These are phyloP conservation scores for Aspergillus oerlinghausenensis DNA, from an alignment of 2,329 filamentous ascomycete species.

Conservation along the genomic window DNA sequence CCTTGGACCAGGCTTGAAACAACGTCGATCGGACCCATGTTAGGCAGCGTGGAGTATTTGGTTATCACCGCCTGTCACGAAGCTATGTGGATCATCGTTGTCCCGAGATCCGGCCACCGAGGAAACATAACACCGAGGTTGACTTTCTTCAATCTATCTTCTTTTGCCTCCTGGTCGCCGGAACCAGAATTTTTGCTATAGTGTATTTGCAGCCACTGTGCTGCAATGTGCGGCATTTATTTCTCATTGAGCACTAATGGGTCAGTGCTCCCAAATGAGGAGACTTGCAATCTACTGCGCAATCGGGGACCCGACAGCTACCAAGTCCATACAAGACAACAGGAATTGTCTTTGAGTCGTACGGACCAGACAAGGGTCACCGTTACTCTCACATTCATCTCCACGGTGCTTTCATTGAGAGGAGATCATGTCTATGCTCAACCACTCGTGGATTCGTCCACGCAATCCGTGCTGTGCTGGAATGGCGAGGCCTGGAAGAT, in stretches of 20 bases:
- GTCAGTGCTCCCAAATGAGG: slow-evolving; percentile 27
- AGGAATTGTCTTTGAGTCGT: slow-evolving; percentile 11
- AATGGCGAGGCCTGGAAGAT: slow-evolving; percentile 95
- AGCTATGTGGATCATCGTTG: slow-evolving; percentile 30
- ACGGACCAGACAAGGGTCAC: slow-evolving; percentile 15
- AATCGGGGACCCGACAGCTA: slow-evolving; percentile 44
- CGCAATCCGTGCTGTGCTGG: slow-evolving; percentile 77
- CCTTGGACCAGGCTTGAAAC: background rate
- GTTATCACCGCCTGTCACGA: slow-evolving; percentile 43
- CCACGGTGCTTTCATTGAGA: slow-evolving; percentile 86
- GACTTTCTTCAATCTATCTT: slow-evolving; percentile 6
- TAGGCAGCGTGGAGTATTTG: slow-evolving; percentile 19
- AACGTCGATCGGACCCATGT: background rate
- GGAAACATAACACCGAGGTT: slow-evolving; percentile 1
- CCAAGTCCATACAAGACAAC: slow-evolving; percentile 27
- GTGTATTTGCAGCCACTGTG: slow-evolving; percentile 1
- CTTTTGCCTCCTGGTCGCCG: background rate
- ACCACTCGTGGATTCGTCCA: slow-evolving; percentile 59
- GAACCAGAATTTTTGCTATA: background rate
- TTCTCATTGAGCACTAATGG: slow-evolving; percentile 42
- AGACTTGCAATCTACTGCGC: slow-evolving; percentile 31
- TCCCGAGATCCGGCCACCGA: slow-evolving; percentile 20
- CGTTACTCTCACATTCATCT: slow-evolving; percentile 60
- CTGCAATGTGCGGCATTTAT: slow-evolving; percentile 49
- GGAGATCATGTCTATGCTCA: slow-evolving; percentile 68